Base-by-base conservation (phyloP, 768 basidiomycete species). In the Russula sp. region DNA sequence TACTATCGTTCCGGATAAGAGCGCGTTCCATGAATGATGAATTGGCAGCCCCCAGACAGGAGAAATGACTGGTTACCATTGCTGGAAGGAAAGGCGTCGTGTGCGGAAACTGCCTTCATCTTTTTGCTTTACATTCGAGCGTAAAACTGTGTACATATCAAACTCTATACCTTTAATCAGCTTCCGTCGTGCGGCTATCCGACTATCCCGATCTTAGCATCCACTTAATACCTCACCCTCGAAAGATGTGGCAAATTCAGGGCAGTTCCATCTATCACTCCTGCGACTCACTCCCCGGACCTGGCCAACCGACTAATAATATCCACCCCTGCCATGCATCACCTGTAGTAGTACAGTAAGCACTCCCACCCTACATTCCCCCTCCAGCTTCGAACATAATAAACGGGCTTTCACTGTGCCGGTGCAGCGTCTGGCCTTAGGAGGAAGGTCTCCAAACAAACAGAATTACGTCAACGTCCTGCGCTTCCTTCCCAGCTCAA, bases 91-190 rank as follows among this genome's bases (percentile, higher is more conserved):
- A 47, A 62, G 25, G 36, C 43, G 46, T 29, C 62, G 32, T 20
- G 45, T 47, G 38, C 32, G 42, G 61, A 54, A 58, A n/a, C 13
- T 41, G 34, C 48, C 48, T 54, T 48, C 46, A 46, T 61, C 39
- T 48, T 54, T 54, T 61, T 50, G 45, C 38, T 58, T 16, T 41
- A 35, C 43, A 45, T 59, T 45, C 42, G 50, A 52, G 47, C 43
- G 59, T 60, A 53, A 60, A 38, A 34, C 45, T 29, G 50, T 36
- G 14, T 61, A 64, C 60, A 60, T 65, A 66, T 56, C 56, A 67
- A 67, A 67, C 66, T 65, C 59, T 67, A 67, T 67, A 67, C 66
- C 55, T 67, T 63, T 67, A 67, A 66, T 67, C 66, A 65, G 39
- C 57, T 58, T 63, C 61, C 51, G 61, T 58, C 35, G 35, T 62